phyloP scores from a whole-genome alignment of 148 eudicot genomes.

The Camellia granthamiana region DNA sequence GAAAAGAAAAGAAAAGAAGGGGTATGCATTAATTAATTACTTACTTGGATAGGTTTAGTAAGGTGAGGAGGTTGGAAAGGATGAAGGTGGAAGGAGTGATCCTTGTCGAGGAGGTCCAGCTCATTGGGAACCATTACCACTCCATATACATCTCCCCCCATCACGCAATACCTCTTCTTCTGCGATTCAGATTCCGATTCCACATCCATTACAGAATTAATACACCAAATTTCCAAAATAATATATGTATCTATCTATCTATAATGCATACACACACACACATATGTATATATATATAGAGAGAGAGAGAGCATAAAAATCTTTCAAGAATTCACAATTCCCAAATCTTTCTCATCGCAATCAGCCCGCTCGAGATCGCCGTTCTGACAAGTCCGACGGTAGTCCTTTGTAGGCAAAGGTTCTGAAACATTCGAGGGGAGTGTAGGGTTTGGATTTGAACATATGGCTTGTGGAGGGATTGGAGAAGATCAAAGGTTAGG shows the following conservation, averaged over 20 bases:
- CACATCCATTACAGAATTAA: conserved; percentile 2
- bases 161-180: conserved; percentile 47
- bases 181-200: conserved; percentile 41
- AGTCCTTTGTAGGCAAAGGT: too few relatives aligned
- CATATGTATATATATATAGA: background rate
- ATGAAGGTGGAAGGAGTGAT: conserved; percentile 31
- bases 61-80: conserved; percentile 47
- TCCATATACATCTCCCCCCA: conserved; percentile 62
- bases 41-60: conserved; percentile 39
- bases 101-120: conserved; percentile 34
- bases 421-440: too few relatives aligned
- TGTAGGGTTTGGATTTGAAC: too few relatives aligned
- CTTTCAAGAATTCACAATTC: too few relatives aligned
- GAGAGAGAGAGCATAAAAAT: conserved; percentile 5
- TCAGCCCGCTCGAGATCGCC: too few relatives aligned
- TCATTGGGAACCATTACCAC: conserved; percentile 51
- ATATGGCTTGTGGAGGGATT: too few relatives aligned
- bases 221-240: background rate
- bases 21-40: background rate
- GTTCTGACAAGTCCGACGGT: too few relatives aligned
- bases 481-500: too few relatives aligned
- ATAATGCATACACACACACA: background rate
- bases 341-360: too few relatives aligned
- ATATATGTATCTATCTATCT: background rate
- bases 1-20: background rate